phyloP scores from a whole-genome alignment of 2,329 filamentous ascomycete genomes.

The Dactylonectria estremocensis region DNA sequence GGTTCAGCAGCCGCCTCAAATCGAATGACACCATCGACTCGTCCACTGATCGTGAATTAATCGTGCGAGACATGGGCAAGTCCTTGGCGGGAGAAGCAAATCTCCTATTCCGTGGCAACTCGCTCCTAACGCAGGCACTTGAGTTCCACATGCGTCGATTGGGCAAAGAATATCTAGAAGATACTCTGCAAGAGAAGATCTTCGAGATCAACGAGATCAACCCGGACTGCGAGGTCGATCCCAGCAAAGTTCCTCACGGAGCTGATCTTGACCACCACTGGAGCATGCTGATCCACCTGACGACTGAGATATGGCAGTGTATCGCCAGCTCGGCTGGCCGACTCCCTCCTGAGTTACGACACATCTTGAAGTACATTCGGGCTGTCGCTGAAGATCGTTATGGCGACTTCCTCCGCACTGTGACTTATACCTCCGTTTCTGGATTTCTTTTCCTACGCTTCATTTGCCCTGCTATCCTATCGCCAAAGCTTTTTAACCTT shows the following conservation, averaged over 20 bases:
- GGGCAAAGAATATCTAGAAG: constrained; percentile 92
- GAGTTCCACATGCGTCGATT: constrained; percentile 97
- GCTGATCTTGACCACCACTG: constrained; percentile 89
- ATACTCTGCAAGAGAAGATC: constrained; percentile 88
- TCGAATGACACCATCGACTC: constrained; percentile 79
- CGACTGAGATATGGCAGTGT: constrained; percentile 87
- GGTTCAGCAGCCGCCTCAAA: constrained; percentile 79
- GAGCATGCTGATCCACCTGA: constrained; percentile 81
- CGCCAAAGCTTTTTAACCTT: constrained; percentile 93
- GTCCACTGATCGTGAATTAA: constrained; percentile 76
- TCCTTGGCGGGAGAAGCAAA: constrained; percentile 91
- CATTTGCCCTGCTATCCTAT: constrained; percentile 96
- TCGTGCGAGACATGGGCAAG: constrained; percentile 84
- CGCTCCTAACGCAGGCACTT: constrained; percentile 90
- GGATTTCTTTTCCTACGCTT: constrained; percentile 96
- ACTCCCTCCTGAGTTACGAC: constrained; percentile 85
- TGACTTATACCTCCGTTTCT: constrained; percentile 94
- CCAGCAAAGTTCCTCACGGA: constrained; percentile 75
- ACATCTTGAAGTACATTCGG: constrained; percentile 91
- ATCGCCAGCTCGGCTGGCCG: constrained; percentile 82
- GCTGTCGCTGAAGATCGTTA: constrained; percentile 96
- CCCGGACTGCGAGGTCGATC: constrained; percentile 95
- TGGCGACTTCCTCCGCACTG: constrained; percentile 90
- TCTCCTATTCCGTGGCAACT: constrained; percentile 94
- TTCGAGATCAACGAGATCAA: constrained; percentile 92